A percentile compares a stretch with the other conserved stretches of the same genome.
Evolutionary conservation across 2,329 filamentous ascomycete genomes (phyloP).

Genomic region (Botrytis cinerea): DNA sequence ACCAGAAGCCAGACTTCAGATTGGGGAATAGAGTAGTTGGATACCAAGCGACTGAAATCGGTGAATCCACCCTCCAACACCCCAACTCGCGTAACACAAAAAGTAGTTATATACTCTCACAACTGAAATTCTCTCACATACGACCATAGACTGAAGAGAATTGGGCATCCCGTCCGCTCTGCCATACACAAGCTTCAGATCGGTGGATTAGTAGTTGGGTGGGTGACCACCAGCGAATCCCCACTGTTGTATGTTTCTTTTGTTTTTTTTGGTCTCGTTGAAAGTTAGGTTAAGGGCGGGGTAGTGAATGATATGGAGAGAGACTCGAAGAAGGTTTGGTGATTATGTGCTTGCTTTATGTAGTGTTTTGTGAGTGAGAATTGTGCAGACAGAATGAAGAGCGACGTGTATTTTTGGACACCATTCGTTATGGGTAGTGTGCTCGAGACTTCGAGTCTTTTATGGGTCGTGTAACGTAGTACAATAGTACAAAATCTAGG

Average conservation of each 20-base stretch:
- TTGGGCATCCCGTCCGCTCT: conserved; percentile 18
- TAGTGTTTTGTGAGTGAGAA: not conserved
- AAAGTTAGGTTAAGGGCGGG: not conserved
- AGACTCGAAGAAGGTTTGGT: not conserved
- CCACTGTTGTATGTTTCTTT: not conserved
- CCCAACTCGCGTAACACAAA: not conserved
- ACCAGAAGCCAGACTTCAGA: not conserved
- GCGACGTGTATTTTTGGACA: not conserved
- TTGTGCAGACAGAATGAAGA: not conserved
- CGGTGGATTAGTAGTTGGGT: conserved; percentile 13
- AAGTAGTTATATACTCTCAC: not conserved
- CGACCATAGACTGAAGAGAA: conserved; percentile 17
- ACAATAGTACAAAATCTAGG: no score
- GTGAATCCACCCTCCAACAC: not conserved
- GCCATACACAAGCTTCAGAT: conserved; percentile 17
- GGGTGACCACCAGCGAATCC: not conserved
- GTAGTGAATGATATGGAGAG: not conserved
- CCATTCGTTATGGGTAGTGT: not conserved
- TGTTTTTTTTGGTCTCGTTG: not conserved
- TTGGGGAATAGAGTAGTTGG: not conserved
- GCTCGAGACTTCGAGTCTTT: not conserved
- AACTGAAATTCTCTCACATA: rapidly evolving
- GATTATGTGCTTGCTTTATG: not conserved
- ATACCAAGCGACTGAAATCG: not conserved
- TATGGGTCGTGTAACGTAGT: not conserved